phyloP scores from a whole-genome alignment of 1,284 basidiomycete species.

The Cronartium quercuum region DNA sequence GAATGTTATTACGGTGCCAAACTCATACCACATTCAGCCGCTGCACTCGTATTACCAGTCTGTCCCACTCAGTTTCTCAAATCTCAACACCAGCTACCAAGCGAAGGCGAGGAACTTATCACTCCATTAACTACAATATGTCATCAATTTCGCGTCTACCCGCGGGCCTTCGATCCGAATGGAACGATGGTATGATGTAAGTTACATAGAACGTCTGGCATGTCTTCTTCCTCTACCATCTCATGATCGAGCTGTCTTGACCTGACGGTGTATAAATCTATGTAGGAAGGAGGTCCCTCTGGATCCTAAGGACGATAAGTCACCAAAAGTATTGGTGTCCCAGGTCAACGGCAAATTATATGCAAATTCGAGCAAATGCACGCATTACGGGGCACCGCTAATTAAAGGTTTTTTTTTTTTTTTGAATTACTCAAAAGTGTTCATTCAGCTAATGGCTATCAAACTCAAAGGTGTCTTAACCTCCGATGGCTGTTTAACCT shows the following conservation, averaged over 20 bases:
- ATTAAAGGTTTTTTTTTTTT: background rate
- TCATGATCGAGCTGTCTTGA: background rate
- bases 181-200: constrained; percentile 31
- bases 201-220: background rate
- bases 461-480: constrained; percentile 46
- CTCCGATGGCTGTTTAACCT: constrained; percentile 46
- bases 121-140: background rate
- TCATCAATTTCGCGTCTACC: constrained; percentile 11
- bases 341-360: constrained; percentile 47
- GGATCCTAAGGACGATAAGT: constrained; percentile 15
- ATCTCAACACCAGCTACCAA: background rate
- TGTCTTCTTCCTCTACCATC: background rate
- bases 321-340: constrained; percentile 43
- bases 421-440: too few species aligned
- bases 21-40: background rate
- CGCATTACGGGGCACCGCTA: constrained; percentile 49
- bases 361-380: constrained; percentile 48
- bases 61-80: background rate
- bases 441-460: background rate
- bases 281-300: constrained; percentile 26
- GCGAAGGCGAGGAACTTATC: background rate
- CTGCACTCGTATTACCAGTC: background rate
- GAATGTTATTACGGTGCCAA: background rate
- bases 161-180: constrained; percentile 19
- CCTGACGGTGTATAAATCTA: background rate